These are phyloP conservation scores for Emericellopsis atlantica DNA, from an alignment of 2,329 filamentous ascomycete genomes.

Conservation along the genomic window DNA sequence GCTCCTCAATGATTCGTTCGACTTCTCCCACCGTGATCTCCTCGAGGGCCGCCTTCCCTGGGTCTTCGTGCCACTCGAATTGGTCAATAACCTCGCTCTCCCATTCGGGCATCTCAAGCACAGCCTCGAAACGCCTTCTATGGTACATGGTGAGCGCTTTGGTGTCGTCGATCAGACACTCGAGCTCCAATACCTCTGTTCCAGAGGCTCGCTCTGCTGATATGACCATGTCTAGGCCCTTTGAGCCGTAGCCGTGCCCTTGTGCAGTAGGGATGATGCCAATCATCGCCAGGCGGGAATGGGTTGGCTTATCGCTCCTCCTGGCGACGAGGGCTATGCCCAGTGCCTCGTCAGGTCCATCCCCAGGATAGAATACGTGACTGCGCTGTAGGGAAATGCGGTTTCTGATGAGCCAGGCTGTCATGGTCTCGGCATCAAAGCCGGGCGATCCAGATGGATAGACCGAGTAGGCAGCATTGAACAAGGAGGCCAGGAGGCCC, in stretches of 20 bases:
- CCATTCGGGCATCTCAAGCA: conserved; percentile 7
- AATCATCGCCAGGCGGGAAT: conserved; percentile 8
- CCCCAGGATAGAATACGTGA: conserved; percentile 4
- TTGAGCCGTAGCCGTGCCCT: conserved; percentile 6
- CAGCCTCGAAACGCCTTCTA: conserved; percentile 5
- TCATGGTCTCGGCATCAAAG: background rate
- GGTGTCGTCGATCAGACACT: conserved; percentile 8
- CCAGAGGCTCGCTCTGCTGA: conserved; percentile 5
- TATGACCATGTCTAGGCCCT: conserved; percentile 4
- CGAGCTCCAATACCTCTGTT: conserved; percentile 7
- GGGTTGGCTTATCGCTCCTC: conserved; percentile 6
- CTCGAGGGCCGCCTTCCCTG: background rate
- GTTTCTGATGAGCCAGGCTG: background rate
- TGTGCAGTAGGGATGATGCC: conserved; percentile 7
- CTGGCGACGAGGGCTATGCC: conserved; percentile 8
- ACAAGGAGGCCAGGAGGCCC: background rate
- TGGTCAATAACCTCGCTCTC: conserved; percentile 1
- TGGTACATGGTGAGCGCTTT: conserved; percentile 7
- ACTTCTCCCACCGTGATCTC: conserved; percentile 6
- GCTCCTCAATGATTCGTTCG: conserved; percentile 2
- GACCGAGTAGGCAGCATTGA: background rate
- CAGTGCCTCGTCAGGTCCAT: conserved; percentile 2
- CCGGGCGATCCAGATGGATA: background rate
- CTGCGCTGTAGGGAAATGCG: conserved; percentile 1
- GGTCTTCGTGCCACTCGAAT: background rate